Base-by-base conservation (phyloP, 1,284 basidiomycete species). In the Apiotrichum sp. region DNA sequence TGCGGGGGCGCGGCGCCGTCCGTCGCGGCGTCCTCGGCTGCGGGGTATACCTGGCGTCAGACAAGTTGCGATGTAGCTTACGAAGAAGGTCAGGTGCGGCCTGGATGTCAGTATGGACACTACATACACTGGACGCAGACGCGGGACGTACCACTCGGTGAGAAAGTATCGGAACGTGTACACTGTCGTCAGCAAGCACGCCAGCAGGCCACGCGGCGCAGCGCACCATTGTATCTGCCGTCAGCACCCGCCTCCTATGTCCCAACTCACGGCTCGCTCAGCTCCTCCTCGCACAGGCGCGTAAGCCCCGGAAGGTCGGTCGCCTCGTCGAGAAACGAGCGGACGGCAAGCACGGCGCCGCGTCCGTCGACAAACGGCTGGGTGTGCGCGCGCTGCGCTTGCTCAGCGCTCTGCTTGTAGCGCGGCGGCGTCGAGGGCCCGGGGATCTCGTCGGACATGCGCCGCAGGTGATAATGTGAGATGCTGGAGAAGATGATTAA, bases 61-160 rank as follows among this genome's bases (percentile, higher is more conserved):
- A 48, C 8, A 6, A 11, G 6, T 34, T 4, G 5, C 6, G 16
- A 22, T n/a, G 42, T 34, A 22, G 29, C 51, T 7, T 32, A 90
- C 93, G 53, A 98, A 82, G 73, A 93, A 95, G 4, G 91, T 86
- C 16, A 98, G 82, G 71, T 97, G 86, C 1, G 96, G 95, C 93
- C 93, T 96, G 63, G 9, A 9, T 5, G 45, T 14, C 22, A 52
- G 47, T 50, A 16, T 55, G 39, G 38, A 33, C 4, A 16, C 14
- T 10, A 6, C 16, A 29, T 29, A 3, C 13, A 36, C 16, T 22
- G 47, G 39, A 11, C 33, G 45, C 14, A 22, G 31, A 2, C 48
- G 57, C 40, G 3, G 6, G 9, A 43, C 78, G 55, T 50, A 93
- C 93, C 96, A 98, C 66, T 92, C 87, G 68, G 90, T 84, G 11